A percentile compares a stretch with the other conserved stretches of the same genome.
Conservation (phyloP, 2,329 filamentous ascomycete genomes). For the Phaeosphaeria sp. region DNA sequence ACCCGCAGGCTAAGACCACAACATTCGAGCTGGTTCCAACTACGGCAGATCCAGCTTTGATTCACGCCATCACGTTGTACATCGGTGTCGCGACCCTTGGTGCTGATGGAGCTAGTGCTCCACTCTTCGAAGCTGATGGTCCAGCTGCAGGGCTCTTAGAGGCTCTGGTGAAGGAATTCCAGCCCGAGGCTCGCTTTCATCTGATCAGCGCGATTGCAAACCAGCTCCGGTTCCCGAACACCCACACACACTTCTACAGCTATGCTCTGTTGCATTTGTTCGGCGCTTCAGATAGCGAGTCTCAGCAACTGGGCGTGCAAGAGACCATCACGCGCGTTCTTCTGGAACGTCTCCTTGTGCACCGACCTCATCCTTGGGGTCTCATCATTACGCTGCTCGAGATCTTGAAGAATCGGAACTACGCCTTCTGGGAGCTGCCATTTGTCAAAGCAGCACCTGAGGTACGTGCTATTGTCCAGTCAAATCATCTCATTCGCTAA, state of each 20-base stretch:
- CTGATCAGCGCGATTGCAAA: slow-evolving; percentile 85
- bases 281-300: slow-evolving; percentile 63
- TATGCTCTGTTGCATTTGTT: slow-evolving; percentile 86
- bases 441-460: slow-evolving; percentile 92
- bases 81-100: slow-evolving; percentile 76
- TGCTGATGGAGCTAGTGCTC: slow-evolving; percentile 64
- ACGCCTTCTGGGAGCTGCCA: slow-evolving; percentile 89
- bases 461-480: slow-evolving; percentile 49
- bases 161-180: slow-evolving; percentile 76
- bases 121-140: slow-evolving; percentile 69
- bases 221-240: slow-evolving; percentile 88
- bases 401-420: slow-evolving; percentile 88
- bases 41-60: slow-evolving; percentile 71
- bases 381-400: slow-evolving; percentile 87
- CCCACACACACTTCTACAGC: slow-evolving; percentile 91
- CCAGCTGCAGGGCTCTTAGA: slow-evolving; percentile 76
- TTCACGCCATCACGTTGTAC: slow-evolving; percentile 85
- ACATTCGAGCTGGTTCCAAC: slow-evolving; percentile 72
- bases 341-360: slow-evolving; percentile 84
- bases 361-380: slow-evolving; percentile 95
- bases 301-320: slow-evolving; percentile 76
- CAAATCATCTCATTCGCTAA: slow-evolving; percentile 4
- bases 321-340: slow-evolving; percentile 91
- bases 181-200: slow-evolving; percentile 82
- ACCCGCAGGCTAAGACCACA: slow-evolving; percentile 63